A percentile compares a stretch with the other conserved stretches of the same genome.
These are phyloP conservation scores for Phellopilus nigrolimitatus DNA, from an alignment of 1,284 basidiomycete genomes.

Conservation along the genomic window DNA sequence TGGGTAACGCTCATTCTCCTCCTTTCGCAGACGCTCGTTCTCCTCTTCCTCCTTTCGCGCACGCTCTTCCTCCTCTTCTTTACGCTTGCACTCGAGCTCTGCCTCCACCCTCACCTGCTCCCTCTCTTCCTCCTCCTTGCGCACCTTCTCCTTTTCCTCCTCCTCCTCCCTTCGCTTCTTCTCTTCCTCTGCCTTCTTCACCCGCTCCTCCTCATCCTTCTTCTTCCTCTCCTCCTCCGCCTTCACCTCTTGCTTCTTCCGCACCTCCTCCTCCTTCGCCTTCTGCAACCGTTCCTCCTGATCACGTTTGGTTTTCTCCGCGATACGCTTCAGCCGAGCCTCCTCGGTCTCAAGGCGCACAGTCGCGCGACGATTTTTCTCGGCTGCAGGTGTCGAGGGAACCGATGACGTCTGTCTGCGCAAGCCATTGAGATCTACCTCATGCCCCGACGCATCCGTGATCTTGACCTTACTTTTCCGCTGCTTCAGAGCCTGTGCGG, in stretches of 20 bases:
- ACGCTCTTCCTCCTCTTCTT: conserved; percentile 29
- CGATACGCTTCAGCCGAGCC: conserved; percentile 26
- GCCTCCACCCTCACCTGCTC: conserved; percentile 23
- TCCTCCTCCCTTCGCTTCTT: conserved; percentile 31
- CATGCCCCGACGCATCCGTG: conserved; percentile 48
- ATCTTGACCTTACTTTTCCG: conserved; percentile 41
- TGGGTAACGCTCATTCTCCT: conserved; percentile 29
- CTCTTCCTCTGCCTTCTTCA: conserved; percentile 22
- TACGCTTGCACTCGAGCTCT: conserved; percentile 23
- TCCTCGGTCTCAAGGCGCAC: conserved; percentile 46
- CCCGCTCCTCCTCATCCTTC: conserved; percentile 25
- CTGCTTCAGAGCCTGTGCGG: conserved; percentile 13
- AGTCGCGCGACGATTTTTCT: conserved; percentile 28
- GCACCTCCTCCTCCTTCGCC: conserved; percentile 35
- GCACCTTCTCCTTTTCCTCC: conserved; percentile 33
- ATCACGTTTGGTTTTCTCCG: conserved; percentile 28
- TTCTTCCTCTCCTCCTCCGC: conserved; percentile 31
- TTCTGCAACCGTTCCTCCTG: conserved; percentile 29
- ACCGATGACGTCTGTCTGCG: conserved; percentile 42
- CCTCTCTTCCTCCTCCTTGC: conserved; percentile 24
- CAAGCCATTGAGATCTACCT: conserved; percentile 51
- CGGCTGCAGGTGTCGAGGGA: conserved; percentile 32
- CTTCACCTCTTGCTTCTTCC: conserved; percentile 32
- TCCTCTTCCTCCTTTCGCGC: conserved; percentile 35
- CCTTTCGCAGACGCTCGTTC: conserved; percentile 31